A percentile compares a stretch with the other conserved stretches of the same genome.
These are phyloP conservation scores for Endothia cerciana DNA, from an alignment of 2,329 filamentous ascomycete species.

Conservation along the genomic window DNA sequence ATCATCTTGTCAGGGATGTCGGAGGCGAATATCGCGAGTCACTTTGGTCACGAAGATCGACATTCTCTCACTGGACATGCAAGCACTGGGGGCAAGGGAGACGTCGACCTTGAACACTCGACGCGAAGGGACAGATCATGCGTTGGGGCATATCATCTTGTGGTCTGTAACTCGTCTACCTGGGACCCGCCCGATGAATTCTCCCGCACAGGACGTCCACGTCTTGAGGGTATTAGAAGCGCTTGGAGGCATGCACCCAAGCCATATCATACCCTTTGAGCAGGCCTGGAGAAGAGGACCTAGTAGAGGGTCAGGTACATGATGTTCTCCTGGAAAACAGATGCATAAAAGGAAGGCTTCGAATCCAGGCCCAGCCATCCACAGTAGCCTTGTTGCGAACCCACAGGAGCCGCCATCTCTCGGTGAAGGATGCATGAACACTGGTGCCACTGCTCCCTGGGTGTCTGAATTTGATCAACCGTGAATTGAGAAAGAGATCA, in stretches of 20 bases:
- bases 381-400: background rate
- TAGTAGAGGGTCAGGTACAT: background rate
- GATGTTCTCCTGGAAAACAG: background rate
- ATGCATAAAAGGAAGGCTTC: background rate
- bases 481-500: constrained; percentile 37
- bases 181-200: too few species aligned
- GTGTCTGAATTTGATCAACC: background rate
- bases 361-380: background rate
- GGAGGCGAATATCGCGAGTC: too few species aligned
- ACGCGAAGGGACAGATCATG: too few species aligned
- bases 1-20: too few species aligned
- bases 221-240: too few species aligned
- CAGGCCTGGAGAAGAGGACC: background rate
- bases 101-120: too few species aligned
- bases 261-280: background rate
- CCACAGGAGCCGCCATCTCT: background rate
- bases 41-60: too few species aligned
- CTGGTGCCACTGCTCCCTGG: background rate
- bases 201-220: too few species aligned
- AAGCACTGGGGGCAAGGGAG: too few species aligned
- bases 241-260: background rate
- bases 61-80: too few species aligned
- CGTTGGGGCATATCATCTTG: too few species aligned
- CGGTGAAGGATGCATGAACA: background rate
- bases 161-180: too few species aligned